These are phyloP conservation scores for Acacia melanoxylon DNA, from an alignment of 306 rosid species.

Conservation along the genomic window DNA sequence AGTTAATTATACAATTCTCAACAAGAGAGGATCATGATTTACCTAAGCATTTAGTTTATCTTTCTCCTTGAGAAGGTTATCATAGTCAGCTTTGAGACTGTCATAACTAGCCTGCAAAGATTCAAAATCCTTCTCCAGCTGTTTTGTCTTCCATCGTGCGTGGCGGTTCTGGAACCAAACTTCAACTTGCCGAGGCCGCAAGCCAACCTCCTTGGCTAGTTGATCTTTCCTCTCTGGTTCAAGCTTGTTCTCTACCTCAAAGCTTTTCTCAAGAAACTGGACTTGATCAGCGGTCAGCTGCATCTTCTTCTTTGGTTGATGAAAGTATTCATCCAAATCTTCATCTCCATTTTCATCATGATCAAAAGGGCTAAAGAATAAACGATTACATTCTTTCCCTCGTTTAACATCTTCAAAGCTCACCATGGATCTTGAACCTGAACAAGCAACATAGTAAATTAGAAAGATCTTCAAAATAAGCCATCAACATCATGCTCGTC, in stretches of 20 bases:
- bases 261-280: constrained; percentile 72
- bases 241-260: constrained; percentile 68
- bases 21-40: not conserved
- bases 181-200: constrained; percentile 79
- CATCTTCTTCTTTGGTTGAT: constrained; percentile 73
- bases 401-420: constrained; percentile 55
- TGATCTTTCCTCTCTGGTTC: constrained; percentile 64
- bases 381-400: constrained; percentile 39
- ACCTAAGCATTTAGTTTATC: constrained; percentile 62
- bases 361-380: constrained; percentile 44
- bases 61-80: constrained; percentile 53
- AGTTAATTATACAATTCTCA: not conserved
- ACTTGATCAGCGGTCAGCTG: constrained; percentile 60
- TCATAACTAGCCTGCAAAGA: constrained; percentile 45
- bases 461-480: not conserved
- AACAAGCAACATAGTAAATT: not conserved
- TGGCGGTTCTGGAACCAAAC: constrained; percentile 80
- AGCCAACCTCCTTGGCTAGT: constrained; percentile 60
- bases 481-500: not conserved
- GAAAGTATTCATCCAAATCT: constrained; percentile 56
- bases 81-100: constrained; percentile 54
- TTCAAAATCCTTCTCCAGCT: constrained; percentile 65
- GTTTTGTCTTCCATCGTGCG: constrained; percentile 70
- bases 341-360: constrained; percentile 57
- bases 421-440: constrained; percentile 69